These are phyloP conservation scores for Kwoniella bestiolae DNA, from an alignment of 768 basidiomycete species.

Conservation along the genomic window DNA sequence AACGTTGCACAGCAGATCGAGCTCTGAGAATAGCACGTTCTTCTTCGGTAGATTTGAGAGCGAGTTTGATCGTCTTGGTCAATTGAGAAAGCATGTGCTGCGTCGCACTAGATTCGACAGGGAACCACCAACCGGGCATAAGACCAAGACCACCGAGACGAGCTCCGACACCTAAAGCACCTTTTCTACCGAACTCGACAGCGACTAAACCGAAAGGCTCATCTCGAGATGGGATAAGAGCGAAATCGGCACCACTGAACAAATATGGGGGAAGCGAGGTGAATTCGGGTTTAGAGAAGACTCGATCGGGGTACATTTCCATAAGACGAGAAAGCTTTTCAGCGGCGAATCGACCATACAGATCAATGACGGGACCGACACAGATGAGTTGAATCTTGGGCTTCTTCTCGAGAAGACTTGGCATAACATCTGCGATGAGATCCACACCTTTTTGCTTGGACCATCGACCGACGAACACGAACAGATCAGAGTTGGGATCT, in stretches of 20 bases:
- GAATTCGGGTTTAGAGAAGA: constrained; percentile 96
- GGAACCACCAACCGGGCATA: constrained; percentile 99
- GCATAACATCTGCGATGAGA: constrained; percentile 94
- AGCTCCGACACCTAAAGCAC: constrained; percentile 92
- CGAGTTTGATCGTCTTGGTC: constrained; percentile 92
- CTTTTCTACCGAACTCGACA: constrained; percentile 94
- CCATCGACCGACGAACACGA: constrained; percentile 97
- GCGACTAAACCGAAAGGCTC: constrained; percentile 95
- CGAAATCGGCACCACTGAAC: constrained; percentile 94
- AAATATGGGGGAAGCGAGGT: constrained; percentile 89
- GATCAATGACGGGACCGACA: constrained; percentile 92
- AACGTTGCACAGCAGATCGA: constrained; percentile 90
- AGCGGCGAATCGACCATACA: constrained; percentile 93
- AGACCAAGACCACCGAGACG: constrained; percentile 91
- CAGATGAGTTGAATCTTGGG: constrained; percentile 82
- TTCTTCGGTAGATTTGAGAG: constrained; percentile 84
- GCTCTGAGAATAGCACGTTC: constrained; percentile 91
- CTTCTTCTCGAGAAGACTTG: constrained; percentile 81
- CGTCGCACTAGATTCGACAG: constrained; percentile 89
- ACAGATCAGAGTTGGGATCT: constrained; percentile 84
- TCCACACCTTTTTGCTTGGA: constrained; percentile 98
- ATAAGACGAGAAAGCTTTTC: constrained; percentile 90
- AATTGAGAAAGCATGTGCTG: constrained; percentile 93
- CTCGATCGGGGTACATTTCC: constrained; percentile 92
- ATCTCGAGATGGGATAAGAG: constrained; percentile 91